These are phyloP conservation scores for Raphidocelis subcapitata DNA, from an alignment of 139 green algal species.

Conservation along the genomic window DNA sequence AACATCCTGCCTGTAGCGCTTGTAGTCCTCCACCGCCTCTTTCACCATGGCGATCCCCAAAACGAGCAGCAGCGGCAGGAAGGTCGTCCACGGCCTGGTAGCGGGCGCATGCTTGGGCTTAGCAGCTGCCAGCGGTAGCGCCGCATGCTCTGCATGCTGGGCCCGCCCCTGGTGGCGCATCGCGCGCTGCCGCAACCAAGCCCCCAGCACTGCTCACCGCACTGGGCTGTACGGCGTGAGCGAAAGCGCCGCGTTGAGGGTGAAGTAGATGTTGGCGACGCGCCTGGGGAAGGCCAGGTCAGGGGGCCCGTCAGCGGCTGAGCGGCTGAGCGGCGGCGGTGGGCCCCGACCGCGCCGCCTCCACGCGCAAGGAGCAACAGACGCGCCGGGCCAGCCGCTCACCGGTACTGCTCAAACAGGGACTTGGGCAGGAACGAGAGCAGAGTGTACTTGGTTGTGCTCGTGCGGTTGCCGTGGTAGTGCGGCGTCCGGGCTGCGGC, in stretches of 20 bases:
- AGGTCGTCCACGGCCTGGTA: constrained; percentile 53
- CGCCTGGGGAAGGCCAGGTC: too few relatives aligned
- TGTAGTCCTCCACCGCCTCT: constrained; percentile 75
- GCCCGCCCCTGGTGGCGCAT: too few relatives aligned
- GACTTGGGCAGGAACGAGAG: constrained; percentile 72
- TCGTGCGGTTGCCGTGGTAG: constrained; percentile 47
- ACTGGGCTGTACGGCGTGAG: constrained; percentile 61
- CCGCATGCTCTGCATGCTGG: too few relatives aligned
- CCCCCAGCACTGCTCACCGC: constrained; percentile 34
- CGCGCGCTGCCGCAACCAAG: background rate
- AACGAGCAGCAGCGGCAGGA: constrained; percentile 68
- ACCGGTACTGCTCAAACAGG: constrained; percentile 70
- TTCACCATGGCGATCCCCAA: constrained; percentile 78
- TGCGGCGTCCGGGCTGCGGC: background rate
- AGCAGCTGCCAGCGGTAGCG: too few relatives aligned
- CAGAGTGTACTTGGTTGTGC: constrained; percentile 75
- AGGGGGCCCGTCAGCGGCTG: background rate
- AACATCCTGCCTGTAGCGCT: constrained; percentile 69
- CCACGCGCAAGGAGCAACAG: too few relatives aligned
- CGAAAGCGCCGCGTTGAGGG: constrained; percentile 65
- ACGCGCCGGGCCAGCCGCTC: background rate
- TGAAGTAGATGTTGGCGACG: constrained; percentile 84
- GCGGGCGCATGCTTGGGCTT: too few relatives aligned
- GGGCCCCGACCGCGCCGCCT: too few relatives aligned
- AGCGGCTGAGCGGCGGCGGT: too few relatives aligned